These are phyloP conservation scores for Saccharomyces jurei DNA, from an alignment of 805 yeast genomes.

Conservation along the genomic window DNA sequence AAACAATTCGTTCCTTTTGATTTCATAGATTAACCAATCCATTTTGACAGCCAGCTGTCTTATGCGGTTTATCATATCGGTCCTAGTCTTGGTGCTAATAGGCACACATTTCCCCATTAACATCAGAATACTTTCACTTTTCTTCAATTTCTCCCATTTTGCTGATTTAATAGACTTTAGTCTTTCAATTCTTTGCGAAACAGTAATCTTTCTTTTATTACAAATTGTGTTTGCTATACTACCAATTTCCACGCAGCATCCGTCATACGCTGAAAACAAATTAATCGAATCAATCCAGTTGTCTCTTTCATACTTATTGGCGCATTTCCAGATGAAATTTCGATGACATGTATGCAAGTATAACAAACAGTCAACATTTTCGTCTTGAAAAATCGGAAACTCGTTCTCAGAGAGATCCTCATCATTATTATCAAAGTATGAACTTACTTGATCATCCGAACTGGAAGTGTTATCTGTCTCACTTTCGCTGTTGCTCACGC, in stretches of 20 bases:
- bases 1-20: slow-evolving; percentile 38
- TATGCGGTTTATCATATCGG: slow-evolving; percentile 37
- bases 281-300: slow-evolving; percentile 49
- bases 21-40: slow-evolving; percentile 52
- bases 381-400: background rate
- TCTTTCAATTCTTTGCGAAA: slow-evolving; percentile 31
- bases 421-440: background rate
- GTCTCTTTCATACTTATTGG: slow-evolving; percentile 37
- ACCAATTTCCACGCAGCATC: slow-evolving; percentile 17
- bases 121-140: slow-evolving; percentile 29
- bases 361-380: slow-evolving; percentile 26
- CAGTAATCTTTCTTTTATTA: slow-evolving; percentile 18
- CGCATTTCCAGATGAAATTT: slow-evolving; percentile 37
- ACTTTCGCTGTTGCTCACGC: background rate
- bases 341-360: slow-evolving; percentile 27
- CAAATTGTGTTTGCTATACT: slow-evolving; percentile 25
- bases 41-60: slow-evolving; percentile 43
- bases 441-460: background rate
- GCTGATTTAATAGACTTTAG: slow-evolving; percentile 30
- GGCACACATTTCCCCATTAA: slow-evolving; percentile 47
- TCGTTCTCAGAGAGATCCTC: background rate
- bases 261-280: slow-evolving; percentile 19
- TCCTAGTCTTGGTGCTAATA: slow-evolving; percentile 44
- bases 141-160: slow-evolving; percentile 32
- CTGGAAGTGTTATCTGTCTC: background rate